phyloP scores from a whole-genome alignment of 1,284 basidiomycete genomes.

The Vanrija pseudolonga region DNA sequence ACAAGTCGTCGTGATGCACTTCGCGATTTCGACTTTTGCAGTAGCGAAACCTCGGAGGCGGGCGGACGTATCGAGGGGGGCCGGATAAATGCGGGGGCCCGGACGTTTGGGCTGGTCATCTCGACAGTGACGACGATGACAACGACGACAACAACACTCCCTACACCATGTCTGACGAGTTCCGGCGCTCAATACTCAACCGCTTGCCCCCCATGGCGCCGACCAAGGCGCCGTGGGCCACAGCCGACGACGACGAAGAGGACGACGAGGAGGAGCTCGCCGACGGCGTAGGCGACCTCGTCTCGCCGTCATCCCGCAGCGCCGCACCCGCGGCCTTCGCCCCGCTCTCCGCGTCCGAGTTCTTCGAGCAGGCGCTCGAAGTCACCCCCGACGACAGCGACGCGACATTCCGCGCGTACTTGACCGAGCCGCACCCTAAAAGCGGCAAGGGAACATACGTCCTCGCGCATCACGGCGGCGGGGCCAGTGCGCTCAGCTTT shows the following conservation, averaged over 20 bases:
- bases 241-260: constrained; percentile 24
- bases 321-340: constrained; percentile 52
- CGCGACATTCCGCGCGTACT: constrained; percentile 71
- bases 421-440: constrained; percentile 55
- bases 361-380: constrained; percentile 71
- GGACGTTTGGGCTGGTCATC: too few relatives aligned
- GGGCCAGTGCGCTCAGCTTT: constrained; percentile 83
- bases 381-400: constrained; percentile 61
- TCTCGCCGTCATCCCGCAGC: constrained; percentile 29
- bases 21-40: constrained; percentile 1
- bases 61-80: background rate
- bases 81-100: background rate
- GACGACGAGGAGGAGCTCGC: constrained; percentile 58
- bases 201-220: constrained; percentile 39
- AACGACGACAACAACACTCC: background rate
- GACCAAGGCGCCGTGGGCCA: constrained; percentile 45
- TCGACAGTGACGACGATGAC: too few relatives aligned
- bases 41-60: background rate
- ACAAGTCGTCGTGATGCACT: background rate
- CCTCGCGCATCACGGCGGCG: constrained; percentile 91
- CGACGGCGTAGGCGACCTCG: constrained; percentile 62
- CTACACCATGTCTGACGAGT: constrained; percentile 43
- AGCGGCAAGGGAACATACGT: constrained; percentile 61
- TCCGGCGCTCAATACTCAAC: constrained; percentile 43
- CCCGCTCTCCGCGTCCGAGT: constrained; percentile 69